Evolutionary conservation across 2,329 filamentous ascomycete genomes (phyloP), one percentile per base, ranked within the genome.

Genomic region (Cladorrhinum sp.): DNA sequence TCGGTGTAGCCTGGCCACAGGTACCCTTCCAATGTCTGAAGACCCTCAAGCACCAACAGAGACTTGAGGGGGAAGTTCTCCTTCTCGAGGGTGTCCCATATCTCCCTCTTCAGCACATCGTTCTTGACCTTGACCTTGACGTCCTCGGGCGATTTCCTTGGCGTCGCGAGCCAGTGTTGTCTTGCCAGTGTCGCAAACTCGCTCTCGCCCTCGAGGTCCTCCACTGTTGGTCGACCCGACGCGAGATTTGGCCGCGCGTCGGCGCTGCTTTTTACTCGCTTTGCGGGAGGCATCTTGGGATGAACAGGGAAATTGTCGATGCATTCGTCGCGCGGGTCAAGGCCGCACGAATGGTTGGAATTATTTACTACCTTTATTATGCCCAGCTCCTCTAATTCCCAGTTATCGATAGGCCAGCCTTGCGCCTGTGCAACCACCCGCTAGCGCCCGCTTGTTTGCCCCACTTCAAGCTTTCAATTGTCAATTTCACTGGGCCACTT

Each of bases 1-100:
- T 96, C 91, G 12, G 84, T 87, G 73, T 96, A 99, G 55, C 90
- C 91, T 50, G 95, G 95, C 95, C 95, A 99, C 25, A 99, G 82
- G 72, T 77, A 90, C 88, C 84, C 90, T 74, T 99, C 95, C 61
- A 99, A 77, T 48, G 93, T 86, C 77, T 97, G 95, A 68, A 98
- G 77, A 68, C 92, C 93, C 76, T 99, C 95, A 58, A 99, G 81
- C 24, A 91, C 84, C 65, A 96, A 79, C 22, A 99, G 81, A 4
- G 89, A 89, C 72, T 86, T 89, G 73, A 89, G 86, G 32, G 85
- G 81, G 71, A 97, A 98, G 58, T 85, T 82, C 58, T 92, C 90
- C 65, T 87, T 86, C 75, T 96, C 92, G 68, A 99, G 78, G 58
- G 86, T 82, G 74, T 96, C 91, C 92, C 93, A 99, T 60, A 99